Percentiles rank a stretch among this genome's conserved stretches.
Evolutionary conservation across 2,329 filamentous ascomycete species (phyloP).

Genomic region (Ophiostoma sp.): DNA sequence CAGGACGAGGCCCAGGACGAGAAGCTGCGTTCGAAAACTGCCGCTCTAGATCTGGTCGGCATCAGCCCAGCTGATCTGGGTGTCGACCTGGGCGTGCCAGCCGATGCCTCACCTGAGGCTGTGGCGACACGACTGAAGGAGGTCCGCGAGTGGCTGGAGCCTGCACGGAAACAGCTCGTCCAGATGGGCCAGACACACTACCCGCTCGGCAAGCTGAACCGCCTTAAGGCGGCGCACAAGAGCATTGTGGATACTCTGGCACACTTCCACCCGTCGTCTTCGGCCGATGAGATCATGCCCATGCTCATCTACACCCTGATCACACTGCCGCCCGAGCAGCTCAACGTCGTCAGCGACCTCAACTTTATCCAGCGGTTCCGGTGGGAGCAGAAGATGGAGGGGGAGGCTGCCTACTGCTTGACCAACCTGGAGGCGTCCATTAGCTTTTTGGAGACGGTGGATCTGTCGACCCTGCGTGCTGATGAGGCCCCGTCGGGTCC

Average conservation of each 20-base stretch:
- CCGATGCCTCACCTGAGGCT: slow-evolving; percentile 56
- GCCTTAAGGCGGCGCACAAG: slow-evolving; percentile 86
- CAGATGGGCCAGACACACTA: slow-evolving; percentile 86
- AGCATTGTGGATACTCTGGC: slow-evolving; percentile 85
- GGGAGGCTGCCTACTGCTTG: slow-evolving; percentile 92
- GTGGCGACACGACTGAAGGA: slow-evolving; percentile 63
- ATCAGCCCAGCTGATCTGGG: slow-evolving; percentile 86
- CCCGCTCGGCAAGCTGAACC: slow-evolving; percentile 86
- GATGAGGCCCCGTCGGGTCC: slow-evolving; percentile 74
- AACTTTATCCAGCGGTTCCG: slow-evolving; percentile 92
- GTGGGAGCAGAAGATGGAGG: slow-evolving; percentile 80
- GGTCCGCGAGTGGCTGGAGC: slow-evolving; percentile 70
- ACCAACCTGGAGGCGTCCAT: slow-evolving; percentile 95
- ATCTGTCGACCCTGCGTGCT: slow-evolving; percentile 81
- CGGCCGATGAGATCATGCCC: slow-evolving; percentile 94
- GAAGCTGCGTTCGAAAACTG: slow-evolving; percentile 90
- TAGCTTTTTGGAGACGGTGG: slow-evolving; percentile 91
- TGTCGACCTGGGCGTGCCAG: slow-evolving; percentile 63
- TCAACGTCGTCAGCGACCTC: slow-evolving; percentile 92
- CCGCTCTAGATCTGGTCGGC: slow-evolving; percentile 84
- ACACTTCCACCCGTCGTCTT: slow-evolving; percentile 73
- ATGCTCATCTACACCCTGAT: slow-evolving; percentile 96
- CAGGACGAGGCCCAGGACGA: slow-evolving; percentile 95
- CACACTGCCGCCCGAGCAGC: slow-evolving; percentile 79
- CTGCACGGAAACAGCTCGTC: slow-evolving; percentile 69